Evolutionary conservation across 371 early-diverging fungal genomes (phyloP).

Genomic region (Sporodiniella umbellata): DNA sequence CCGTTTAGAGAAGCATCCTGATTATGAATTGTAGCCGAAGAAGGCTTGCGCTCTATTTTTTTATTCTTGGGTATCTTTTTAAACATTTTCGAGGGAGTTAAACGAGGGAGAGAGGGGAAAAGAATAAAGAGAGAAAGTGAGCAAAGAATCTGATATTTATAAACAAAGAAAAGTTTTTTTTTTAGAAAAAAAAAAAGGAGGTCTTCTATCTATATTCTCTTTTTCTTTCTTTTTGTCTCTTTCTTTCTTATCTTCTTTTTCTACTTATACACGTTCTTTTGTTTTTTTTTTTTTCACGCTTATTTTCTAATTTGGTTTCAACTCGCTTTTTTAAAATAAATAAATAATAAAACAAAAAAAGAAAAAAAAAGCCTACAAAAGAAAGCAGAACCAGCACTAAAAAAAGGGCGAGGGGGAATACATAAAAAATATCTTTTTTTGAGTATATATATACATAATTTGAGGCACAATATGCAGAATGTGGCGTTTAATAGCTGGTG

Average conservation of each 20-base stretch:
- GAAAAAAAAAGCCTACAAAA: constrained; percentile 5
- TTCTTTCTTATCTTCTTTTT: too few relatives aligned
- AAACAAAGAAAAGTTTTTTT: too few relatives aligned
- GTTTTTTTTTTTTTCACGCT: too few relatives aligned
- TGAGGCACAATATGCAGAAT: too few relatives aligned
- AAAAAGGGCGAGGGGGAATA: not conserved
- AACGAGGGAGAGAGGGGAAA: constrained; percentile 1
- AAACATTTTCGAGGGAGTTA: constrained; percentile 22
- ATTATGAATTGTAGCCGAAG: constrained; percentile 31
- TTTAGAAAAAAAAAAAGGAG: constrained; percentile 2
- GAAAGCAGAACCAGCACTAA: not conserved
- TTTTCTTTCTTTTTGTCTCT: too few relatives aligned
- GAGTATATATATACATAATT: not conserved
- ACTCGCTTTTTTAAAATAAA: not conserved
- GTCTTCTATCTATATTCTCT: too few relatives aligned
- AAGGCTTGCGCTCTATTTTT: constrained; percentile 1
- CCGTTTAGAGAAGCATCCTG: constrained; percentile 55
- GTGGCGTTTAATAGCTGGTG: too few relatives aligned
- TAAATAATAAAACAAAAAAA: constrained; percentile 6
- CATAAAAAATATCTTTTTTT: not conserved
- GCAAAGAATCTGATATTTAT: too few relatives aligned
- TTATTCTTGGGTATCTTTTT: constrained; percentile 31
- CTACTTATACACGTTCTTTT: too few relatives aligned
- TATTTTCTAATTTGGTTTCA: too few relatives aligned
- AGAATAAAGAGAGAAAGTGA: not conserved